These are phyloP conservation scores for Cytauxzoon felis DNA, from an alignment of 169 alveolate species.

Conservation along the genomic window DNA sequence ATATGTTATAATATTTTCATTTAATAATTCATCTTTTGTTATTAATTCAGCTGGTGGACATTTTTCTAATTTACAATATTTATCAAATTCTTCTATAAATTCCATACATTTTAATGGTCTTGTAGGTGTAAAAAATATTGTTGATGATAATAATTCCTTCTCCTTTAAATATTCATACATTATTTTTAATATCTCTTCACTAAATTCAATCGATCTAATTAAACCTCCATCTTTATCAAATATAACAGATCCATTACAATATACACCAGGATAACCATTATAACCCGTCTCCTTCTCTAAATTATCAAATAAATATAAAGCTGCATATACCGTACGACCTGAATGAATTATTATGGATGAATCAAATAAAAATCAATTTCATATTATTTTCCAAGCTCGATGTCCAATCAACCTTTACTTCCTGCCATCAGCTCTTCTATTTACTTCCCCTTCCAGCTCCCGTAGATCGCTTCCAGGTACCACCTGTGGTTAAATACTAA, in stretches of 20 bases:
- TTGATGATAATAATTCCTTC: not conserved
- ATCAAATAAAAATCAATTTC: slow-evolving; percentile 4
- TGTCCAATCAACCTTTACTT: too few species aligned
- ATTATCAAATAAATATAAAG: too few species aligned
- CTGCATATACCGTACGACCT: too few species aligned
- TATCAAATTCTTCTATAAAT: slow-evolving; percentile 2
- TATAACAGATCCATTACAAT: slow-evolving; percentile 56
- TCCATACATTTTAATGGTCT: not conserved
- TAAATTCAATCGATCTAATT: slow-evolving; percentile 8
- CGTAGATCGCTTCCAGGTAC: too few species aligned
- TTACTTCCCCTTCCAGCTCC: too few species aligned
- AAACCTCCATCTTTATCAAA: slow-evolving; percentile 35
- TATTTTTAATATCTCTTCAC: not conserved
- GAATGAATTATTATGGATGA: not conserved
- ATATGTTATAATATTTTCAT: too few species aligned
- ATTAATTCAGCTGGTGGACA: too few species aligned
- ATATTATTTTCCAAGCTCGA: too few species aligned
- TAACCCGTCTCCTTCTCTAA: slow-evolving; percentile 39
- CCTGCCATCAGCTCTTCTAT: too few species aligned
- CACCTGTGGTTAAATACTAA: too few species aligned
- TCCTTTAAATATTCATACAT: slow-evolving; percentile 1
- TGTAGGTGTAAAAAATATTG: not conserved
- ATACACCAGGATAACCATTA: slow-evolving; percentile 61
- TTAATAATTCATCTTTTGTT: too few species aligned
- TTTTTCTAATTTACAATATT: too few species aligned